These are phyloP conservation scores for Termitomyces sp. DNA, from an alignment of 768 basidiomycete species.

Conservation along the genomic window DNA sequence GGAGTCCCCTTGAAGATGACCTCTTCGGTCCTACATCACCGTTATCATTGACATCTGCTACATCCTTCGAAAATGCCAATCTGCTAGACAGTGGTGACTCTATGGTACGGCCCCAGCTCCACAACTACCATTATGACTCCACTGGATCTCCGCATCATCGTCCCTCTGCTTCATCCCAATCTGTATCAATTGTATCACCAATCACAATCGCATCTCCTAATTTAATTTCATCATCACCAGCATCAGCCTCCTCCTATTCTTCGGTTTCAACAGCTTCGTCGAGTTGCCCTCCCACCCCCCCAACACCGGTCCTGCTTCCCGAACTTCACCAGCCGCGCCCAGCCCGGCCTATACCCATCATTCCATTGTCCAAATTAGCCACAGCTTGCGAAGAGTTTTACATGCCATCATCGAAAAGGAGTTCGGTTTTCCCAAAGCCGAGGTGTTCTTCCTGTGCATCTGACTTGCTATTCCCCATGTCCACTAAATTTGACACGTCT, in stretches of 20 bases:
- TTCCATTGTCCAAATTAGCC: constrained; percentile 39
- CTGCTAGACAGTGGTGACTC: background rate
- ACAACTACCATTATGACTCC: constrained; percentile 6
- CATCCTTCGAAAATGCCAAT: constrained; percentile 3
- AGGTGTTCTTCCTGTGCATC: constrained; percentile 1
- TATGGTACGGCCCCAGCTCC: constrained; percentile 6
- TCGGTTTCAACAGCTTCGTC: constrained; percentile 11
- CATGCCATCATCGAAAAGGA: background rate
- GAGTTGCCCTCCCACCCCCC: constrained; percentile 11
- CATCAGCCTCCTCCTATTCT: constrained; percentile 22
- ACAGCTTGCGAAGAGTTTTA: constrained; percentile 32
- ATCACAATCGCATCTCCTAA: constrained; percentile 14
- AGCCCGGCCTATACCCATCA: constrained; percentile 41
- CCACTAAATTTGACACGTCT: constrained; percentile 15
- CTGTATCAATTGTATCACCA: constrained; percentile 5
- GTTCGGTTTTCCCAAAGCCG: background rate
- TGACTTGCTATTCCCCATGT: constrained; percentile 18
- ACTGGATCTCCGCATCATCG: constrained; percentile 8
- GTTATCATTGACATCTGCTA: constrained; percentile 1
- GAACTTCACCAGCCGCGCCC: constrained; percentile 44
- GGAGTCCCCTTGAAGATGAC: constrained; percentile 11
- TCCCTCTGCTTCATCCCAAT: background rate
- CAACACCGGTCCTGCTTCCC: constrained; percentile 23
- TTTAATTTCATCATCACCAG: constrained; percentile 16
- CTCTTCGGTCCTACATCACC: constrained; percentile 13